Conservation (phyloP, 257 asterid genomes). For the Misopates orontium region DNA sequence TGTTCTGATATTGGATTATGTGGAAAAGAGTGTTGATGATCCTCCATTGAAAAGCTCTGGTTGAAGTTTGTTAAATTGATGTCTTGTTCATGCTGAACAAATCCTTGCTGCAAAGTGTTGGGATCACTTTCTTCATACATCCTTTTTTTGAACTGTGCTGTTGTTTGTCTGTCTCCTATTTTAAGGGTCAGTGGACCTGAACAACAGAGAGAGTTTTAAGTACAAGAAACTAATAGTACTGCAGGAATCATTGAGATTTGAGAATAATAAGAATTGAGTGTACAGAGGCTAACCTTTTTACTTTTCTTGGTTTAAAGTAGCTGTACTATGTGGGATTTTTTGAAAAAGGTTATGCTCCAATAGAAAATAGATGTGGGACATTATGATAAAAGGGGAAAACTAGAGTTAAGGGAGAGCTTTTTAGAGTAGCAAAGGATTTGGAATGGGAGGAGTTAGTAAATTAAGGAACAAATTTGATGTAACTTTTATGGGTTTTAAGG, state of each 20-base stretch:
- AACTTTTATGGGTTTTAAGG: neutral
- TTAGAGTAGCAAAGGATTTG: too few species aligned
- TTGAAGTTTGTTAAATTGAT: conserved; percentile 24
- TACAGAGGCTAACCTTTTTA: conserved; percentile 24
- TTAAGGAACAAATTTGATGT: too few species aligned
- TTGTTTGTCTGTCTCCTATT: conserved; percentile 35
- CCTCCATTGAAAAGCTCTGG: conserved; percentile 48
- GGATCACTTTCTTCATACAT: conserved; percentile 67
- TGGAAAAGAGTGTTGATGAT: conserved; percentile 29
- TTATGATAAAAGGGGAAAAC: too few species aligned
- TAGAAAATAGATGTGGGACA: too few species aligned
- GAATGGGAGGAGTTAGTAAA: too few species aligned
- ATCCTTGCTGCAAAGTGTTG: conserved; percentile 36
- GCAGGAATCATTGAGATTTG: neutral
- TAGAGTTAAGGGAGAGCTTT: too few species aligned
- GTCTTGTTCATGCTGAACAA: conserved; percentile 39
- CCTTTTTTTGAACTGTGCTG: conserved; percentile 1
- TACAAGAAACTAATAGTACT: conserved; percentile 19
- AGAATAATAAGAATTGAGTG: neutral
- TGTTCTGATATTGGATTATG: conserved; percentile 30
- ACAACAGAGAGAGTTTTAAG: conserved; percentile 12
- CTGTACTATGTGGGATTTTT: neutral
- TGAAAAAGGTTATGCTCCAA: too few species aligned
- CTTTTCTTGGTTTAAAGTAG: conserved; percentile 15
- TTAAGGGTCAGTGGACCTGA: neutral